These are phyloP conservation scores for Pholiota molesta DNA, from an alignment of 768 basidiomycete species.

Conservation along the genomic window DNA sequence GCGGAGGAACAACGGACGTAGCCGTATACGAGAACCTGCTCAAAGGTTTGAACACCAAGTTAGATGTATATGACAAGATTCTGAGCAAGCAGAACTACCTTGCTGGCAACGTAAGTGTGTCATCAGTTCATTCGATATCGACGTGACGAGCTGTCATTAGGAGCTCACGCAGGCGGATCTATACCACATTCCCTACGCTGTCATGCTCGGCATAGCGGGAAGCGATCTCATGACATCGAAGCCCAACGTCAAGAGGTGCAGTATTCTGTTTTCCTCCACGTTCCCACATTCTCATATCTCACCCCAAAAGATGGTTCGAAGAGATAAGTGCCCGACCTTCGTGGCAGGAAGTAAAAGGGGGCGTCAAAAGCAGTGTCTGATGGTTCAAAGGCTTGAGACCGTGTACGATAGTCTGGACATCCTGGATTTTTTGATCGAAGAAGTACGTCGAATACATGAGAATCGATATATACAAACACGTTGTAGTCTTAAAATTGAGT, in stretches of 20 bases:
- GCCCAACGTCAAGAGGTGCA: constrained; percentile 50
- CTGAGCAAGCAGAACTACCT: constrained; percentile 56
- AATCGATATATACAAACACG: too few species aligned
- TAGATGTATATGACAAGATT: constrained; percentile 57
- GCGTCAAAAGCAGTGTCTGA: not conserved
- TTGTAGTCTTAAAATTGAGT: too few species aligned
- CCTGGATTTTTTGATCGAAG: too few species aligned
- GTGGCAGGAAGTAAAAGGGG: not conserved
- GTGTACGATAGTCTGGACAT: too few species aligned
- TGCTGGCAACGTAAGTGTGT: constrained; percentile 51
- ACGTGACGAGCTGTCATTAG: constrained; percentile 25
- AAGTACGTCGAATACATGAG: too few species aligned
- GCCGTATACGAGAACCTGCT: constrained; percentile 32
- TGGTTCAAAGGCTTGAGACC: too few species aligned
- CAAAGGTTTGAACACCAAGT: constrained; percentile 34
- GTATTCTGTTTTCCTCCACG: not conserved
- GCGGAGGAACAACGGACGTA: constrained; percentile 20
- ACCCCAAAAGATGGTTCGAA: not conserved
- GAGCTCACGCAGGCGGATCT: constrained; percentile 49
- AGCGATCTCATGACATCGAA: constrained; percentile 34
- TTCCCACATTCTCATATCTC: not conserved
- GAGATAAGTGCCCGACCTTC: constrained; percentile 1
- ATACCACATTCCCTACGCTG: constrained; percentile 48
- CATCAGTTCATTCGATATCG: not conserved
- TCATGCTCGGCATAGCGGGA: constrained; percentile 29